Conservation (phyloP, 2,329 filamentous ascomycete species). For the Spiromastix sp. region DNA sequence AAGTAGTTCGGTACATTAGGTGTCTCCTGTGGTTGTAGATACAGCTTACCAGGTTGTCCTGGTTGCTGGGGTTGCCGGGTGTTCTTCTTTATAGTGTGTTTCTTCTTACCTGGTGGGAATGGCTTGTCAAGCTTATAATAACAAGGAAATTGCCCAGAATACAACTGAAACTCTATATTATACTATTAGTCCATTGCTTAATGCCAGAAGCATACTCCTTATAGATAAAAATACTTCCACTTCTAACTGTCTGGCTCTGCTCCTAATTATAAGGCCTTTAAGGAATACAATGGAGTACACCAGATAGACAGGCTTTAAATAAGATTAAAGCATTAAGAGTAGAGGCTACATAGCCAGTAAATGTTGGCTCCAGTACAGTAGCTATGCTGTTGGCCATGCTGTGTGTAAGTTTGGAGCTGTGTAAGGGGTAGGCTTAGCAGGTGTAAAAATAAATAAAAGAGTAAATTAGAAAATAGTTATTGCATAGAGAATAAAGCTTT, state of each 20-base stretch:
- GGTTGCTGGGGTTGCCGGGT: conserved; percentile 35
- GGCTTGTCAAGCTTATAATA: conserved; percentile 73
- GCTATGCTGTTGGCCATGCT: conserved; percentile 36
- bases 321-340: conserved; percentile 68
- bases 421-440: no score
- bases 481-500: no score
- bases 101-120: conserved; percentile 75
- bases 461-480: no score
- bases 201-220: conserved; percentile 85
- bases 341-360: conserved; percentile 54
- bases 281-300: conserved; percentile 62
- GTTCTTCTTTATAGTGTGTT: conserved; percentile 65
- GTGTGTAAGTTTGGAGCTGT: no score
- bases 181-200: conserved; percentile 88
- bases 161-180: conserved; percentile 80
- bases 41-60: conserved; percentile 43
- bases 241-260: conserved; percentile 63
- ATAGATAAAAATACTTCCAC: conserved; percentile 83
- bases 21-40: conserved; percentile 32
- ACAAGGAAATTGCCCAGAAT: conserved; percentile 78
- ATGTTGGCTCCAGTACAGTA: conserved; percentile 52
- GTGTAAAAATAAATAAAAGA: no score
- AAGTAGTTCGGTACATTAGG: conserved; percentile 29
- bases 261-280: conserved; percentile 81
- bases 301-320: conserved; percentile 67